Percentiles rank a stretch among this genome's conserved stretches.
Conservation (phyloP, 768 basidiomycete species). For the Pleurotus eryngii region DNA sequence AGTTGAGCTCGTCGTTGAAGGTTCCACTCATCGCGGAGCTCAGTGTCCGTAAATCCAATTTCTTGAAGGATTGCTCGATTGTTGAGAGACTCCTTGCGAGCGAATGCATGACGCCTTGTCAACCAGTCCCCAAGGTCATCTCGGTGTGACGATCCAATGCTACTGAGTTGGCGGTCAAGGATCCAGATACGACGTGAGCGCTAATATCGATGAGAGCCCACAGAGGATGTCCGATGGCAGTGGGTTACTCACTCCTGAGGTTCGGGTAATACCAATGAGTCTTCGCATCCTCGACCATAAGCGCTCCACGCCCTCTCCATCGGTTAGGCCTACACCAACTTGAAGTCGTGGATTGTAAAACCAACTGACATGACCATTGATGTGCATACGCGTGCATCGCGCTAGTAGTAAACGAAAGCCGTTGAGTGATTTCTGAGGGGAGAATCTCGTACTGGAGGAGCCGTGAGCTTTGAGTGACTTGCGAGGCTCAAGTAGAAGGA, state of each 20-base stretch:
- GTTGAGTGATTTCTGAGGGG: too few species aligned
- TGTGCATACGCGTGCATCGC: conserved; percentile 35
- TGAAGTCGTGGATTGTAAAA: conserved; percentile 29
- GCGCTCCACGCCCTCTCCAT: conserved; percentile 34
- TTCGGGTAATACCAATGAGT: too few species aligned
- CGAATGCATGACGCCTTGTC: conserved; percentile 12
- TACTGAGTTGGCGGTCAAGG: conserved; percentile 26
- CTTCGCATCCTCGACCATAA: conserved; percentile 26
- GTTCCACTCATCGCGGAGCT: conserved; percentile 27
- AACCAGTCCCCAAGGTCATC: conserved; percentile 33
- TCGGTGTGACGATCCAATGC: conserved; percentile 21
- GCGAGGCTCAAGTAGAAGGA: too few species aligned
- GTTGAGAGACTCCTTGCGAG: conserved; percentile 11
- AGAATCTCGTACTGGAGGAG: too few species aligned
- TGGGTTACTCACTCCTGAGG: conserved; percentile 7
- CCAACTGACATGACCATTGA: conserved; percentile 30
- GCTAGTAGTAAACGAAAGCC: conserved; percentile 22
- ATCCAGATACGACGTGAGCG: conserved; percentile 26
- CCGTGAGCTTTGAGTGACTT: too few species aligned
- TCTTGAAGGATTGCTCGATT: too few species aligned
- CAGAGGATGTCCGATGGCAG: too few species aligned
- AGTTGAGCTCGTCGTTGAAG: conserved; percentile 27
- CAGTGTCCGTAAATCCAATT: conserved; percentile 7
- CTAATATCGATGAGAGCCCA: conserved; percentile 6
- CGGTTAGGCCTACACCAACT: conserved; percentile 26